Percentiles rank a stretch among this genome's conserved stretches.
Evolutionary conservation across 2,329 filamentous ascomycete species (phyloP).

Genomic region (Coniochaeta sp.): DNA sequence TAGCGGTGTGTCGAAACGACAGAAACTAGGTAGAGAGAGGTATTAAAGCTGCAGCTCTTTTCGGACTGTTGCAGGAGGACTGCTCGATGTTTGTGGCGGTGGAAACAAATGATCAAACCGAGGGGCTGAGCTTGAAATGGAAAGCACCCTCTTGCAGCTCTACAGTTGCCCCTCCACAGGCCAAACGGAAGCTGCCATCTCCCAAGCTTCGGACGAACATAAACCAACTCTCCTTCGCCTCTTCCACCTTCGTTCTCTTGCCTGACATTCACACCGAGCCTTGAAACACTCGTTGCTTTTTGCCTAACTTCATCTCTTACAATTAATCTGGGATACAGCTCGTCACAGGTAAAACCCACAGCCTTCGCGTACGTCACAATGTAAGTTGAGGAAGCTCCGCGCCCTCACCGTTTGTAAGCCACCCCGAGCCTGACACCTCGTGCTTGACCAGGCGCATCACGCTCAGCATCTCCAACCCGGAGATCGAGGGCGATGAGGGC

Average conservation of each 20-base stretch:
- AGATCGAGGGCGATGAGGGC: constrained; percentile 53
- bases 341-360: neutral
- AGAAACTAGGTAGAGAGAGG: too few relatives aligned
- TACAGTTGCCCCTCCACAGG: neutral
- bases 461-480: constrained; percentile 72
- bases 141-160: too few relatives aligned
- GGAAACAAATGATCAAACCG: too few relatives aligned
- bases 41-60: neutral
- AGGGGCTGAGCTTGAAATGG: neutral
- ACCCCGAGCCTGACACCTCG: neutral
- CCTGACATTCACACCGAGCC: neutral
- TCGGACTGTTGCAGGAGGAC: neutral
- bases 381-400: neutral
- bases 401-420: neutral
- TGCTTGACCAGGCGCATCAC: constrained; percentile 67
- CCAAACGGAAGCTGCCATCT: neutral
- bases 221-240: neutral
- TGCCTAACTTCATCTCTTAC: neutral
- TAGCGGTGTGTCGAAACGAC: neutral
- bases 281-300: neutral
- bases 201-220: neutral
- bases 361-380: neutral
- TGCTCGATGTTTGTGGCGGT: neutral
- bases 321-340: neutral
- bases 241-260: neutral